Conservation (phyloP, 2,329 filamentous ascomycete genomes). For the Eurotiales sp. region DNA sequence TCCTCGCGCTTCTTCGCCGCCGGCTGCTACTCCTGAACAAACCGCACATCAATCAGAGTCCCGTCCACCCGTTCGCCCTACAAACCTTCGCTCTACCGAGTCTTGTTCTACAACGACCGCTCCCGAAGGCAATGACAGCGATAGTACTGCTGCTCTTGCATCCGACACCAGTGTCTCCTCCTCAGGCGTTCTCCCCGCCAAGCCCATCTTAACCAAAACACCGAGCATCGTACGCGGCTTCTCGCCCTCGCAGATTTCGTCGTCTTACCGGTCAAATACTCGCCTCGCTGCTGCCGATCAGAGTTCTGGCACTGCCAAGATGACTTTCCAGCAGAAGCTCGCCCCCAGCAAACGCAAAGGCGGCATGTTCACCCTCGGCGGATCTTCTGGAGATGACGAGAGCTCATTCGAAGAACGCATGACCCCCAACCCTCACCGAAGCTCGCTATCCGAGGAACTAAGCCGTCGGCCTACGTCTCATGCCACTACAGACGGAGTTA, state of each 20-base stretch:
- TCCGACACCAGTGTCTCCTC: conserved; percentile 63
- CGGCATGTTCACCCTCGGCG: conserved; percentile 67
- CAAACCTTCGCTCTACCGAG: conserved; percentile 30
- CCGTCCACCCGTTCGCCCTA: conserved; percentile 25
- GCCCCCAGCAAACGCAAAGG: conserved; percentile 60
- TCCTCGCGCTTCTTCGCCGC: conserved; percentile 41
- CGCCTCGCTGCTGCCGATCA: conserved; percentile 48
- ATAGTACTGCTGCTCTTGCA: conserved; percentile 41
- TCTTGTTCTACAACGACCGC: conserved; percentile 59
- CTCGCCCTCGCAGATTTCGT: conserved; percentile 69
- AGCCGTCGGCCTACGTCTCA: conserved; percentile 35
- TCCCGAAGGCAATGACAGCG: conserved; percentile 42
- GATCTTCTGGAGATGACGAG: conserved; percentile 81
- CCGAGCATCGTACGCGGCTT: conserved; percentile 82
- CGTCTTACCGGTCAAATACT: conserved; percentile 61
- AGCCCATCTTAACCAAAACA: conserved; percentile 51
- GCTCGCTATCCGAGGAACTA: conserved; percentile 53
- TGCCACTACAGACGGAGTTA: conserved; percentile 11
- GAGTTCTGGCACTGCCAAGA: conserved; percentile 40
- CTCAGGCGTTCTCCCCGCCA: conserved; percentile 37
- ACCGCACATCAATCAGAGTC: not conserved
- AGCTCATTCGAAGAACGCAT: conserved; percentile 67
- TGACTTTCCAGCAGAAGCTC: conserved; percentile 45
- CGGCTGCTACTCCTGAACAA: conserved; percentile 15
- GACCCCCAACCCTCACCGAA: conserved; percentile 47